Base-by-base conservation (phyloP, 306 rosid species). In the Acacia melanoxylon region DNA sequence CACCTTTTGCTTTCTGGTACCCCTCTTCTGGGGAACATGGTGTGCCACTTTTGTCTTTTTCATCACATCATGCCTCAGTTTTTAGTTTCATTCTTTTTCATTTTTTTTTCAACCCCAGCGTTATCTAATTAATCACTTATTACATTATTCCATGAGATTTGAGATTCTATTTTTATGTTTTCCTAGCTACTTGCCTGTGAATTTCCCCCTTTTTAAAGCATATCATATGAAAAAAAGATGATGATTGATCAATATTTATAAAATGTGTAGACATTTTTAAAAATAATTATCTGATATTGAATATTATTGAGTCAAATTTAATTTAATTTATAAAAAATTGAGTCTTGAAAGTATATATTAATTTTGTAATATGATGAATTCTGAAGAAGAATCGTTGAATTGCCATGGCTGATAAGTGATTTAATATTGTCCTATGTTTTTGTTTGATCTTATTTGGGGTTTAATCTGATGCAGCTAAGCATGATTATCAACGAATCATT, bases 401-500 rank as follows among this genome's bases (percentile, higher is more conserved):
- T 14, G 51, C 17, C 14, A 45, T 45, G 13, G 16, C 0, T 13
- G 51, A 45, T 48, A 16, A 1, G 10, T 14, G 9, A 7, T 1
- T 6, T 20, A 0, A 19, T 54, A 54, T 1, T 8, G 11, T 54
- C 2, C 9, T 17, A 20, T 54, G 62, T 19, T 54, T 6, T 54
- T 54, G 12, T 54, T 54, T 8, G 65, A 22, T 58, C 19, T 72
- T 27, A 59, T 22, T 35, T 40, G 37, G 61, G 82, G 66, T 49
- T 63, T 84, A 0, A 78, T 89, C 2, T 49, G n/a, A 27, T 84
- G 94, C 92, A 96, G 99, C 81, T 96, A 41, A 88, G 54, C 83
- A 93, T 92, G 95, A 92, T 96, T 12, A 75, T 96, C n/a, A 96
- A 96, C n/a, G 99, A 96, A 67, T 91, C 97, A 0, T 80, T 96